A percentile compares a stretch with the other conserved stretches of the same genome.
These are phyloP conservation scores for Pulveroboletus ravenelii DNA, from an alignment of 768 basidiomycete species.

Conservation along the genomic window DNA sequence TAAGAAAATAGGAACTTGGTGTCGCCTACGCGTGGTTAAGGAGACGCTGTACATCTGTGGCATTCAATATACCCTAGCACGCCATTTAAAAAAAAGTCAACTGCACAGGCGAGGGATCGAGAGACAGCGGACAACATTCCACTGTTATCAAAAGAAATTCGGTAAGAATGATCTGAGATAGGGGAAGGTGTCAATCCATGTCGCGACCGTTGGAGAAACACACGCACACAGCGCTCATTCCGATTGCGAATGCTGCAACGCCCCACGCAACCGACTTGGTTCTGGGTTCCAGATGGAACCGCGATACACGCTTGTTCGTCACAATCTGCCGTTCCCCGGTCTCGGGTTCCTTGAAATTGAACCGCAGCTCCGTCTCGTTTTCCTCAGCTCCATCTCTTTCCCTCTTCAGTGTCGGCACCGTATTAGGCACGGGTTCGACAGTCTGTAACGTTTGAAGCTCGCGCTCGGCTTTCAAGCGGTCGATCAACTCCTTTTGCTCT, in stretches of 20 bases:
- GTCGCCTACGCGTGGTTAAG: constrained; percentile 15
- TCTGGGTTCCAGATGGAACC: constrained; percentile 57
- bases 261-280: constrained; percentile 82
- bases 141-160: constrained; percentile 47
- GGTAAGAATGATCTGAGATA: constrained; percentile 50
- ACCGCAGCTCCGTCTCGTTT: constrained; percentile 47
- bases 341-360: constrained; percentile 70
- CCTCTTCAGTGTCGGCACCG: constrained; percentile 39
- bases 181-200: not conserved
- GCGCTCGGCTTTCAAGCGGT: constrained; percentile 62
- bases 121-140: constrained; percentile 13
- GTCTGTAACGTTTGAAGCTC: constrained; percentile 31
- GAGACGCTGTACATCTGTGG: constrained; percentile 14
- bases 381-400: constrained; percentile 39
- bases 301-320: constrained; percentile 59
- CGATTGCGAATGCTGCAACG: constrained; percentile 76
- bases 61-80: constrained; percentile 20
- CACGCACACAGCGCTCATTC: constrained; percentile 75
- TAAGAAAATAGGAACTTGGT: constrained; percentile 1
- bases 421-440: constrained; percentile 10
- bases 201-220: not conserved
- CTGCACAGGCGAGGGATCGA: constrained; percentile 4
- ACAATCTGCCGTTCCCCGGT: constrained; percentile 50
- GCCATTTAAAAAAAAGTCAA: constrained; percentile 7
- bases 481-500: constrained; percentile 76